These are phyloP conservation scores for Gracilariopsis chorda DNA, from an alignment of 23 red algal genomes.

Conservation along the genomic window DNA sequence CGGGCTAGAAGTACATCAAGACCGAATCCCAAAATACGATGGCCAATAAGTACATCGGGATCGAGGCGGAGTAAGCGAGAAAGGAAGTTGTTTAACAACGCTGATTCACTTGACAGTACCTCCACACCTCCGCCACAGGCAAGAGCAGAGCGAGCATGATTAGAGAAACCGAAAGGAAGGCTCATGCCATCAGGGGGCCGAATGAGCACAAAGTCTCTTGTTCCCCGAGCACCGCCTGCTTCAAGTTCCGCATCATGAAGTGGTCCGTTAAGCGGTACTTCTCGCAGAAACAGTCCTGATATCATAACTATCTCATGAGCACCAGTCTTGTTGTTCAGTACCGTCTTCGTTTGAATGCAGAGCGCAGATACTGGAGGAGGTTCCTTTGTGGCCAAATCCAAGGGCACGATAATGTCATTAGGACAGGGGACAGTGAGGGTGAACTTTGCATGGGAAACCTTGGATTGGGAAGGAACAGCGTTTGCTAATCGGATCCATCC, in stretches of 20 bases:
- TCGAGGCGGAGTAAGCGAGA: conserved; percentile 66
- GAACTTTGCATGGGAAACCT: conserved; percentile 54
- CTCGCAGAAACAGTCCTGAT: conserved; percentile 41
- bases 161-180: conserved; percentile 73
- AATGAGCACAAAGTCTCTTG: conserved; percentile 68
- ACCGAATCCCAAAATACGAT: conserved; percentile 66
- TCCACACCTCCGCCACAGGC: conserved; percentile 58
- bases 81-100: conserved; percentile 81
- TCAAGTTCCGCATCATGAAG: conserved; percentile 41
- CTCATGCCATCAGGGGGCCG: conserved; percentile 55
- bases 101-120: conserved; percentile 69
- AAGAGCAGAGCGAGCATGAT: conserved; percentile 34
- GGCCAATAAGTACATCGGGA: conserved; percentile 87
- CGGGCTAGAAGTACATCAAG: conserved; percentile 83
- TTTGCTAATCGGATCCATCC: conserved; percentile 78
- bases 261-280: conserved; percentile 63
- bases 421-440: conserved; percentile 14
- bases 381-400: conserved; percentile 1
- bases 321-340: conserved; percentile 41
- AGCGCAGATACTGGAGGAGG: conserved; percentile 62
- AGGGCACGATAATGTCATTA: conserved; percentile 1
- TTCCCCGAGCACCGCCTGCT: conserved; percentile 20
- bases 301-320: conserved; percentile 71
- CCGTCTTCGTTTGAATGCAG: conserved; percentile 59
- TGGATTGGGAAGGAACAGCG: conserved; percentile 33